These are phyloP conservation scores for Capsicum baccatum DNA, from an alignment of 257 asterid genomes.

Conservation along the genomic window DNA sequence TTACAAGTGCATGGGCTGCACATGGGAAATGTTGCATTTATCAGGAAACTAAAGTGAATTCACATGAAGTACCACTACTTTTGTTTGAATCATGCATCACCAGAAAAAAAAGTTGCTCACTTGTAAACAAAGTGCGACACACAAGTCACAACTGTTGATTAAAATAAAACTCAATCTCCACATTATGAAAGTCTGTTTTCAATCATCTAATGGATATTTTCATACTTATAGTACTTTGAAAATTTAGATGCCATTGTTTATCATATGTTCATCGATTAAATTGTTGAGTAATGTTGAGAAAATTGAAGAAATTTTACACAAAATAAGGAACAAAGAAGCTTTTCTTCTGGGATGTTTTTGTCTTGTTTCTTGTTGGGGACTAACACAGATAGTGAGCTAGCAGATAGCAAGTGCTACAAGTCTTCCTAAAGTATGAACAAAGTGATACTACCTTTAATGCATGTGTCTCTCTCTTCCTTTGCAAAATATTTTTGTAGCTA, in stretches of 20 bases:
- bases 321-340: not conserved
- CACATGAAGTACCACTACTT: slow-evolving; percentile 35
- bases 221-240: not conserved
- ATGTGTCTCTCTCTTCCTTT: not conserved
- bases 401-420: not conserved
- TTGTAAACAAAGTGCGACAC: slow-evolving; percentile 28
- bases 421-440: slow-evolving; percentile 4
- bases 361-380: not conserved
- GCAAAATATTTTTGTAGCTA: not conserved
- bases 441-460: slow-evolving; percentile 6
- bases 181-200: not conserved
- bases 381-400: not conserved
- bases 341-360: not conserved
- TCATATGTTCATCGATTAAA: not conserved
- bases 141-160: not conserved
- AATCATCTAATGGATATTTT: not conserved
- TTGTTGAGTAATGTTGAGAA: not conserved
- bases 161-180: slow-evolving; percentile 17
- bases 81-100: slow-evolving; percentile 21
- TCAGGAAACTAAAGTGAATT: slow-evolving; percentile 19
- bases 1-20: slow-evolving; percentile 33
- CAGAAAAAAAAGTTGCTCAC: slow-evolving; percentile 3
- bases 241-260: not conserved
- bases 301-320: not conserved
- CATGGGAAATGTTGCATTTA: slow-evolving; percentile 31